Conservation (phyloP, 2,329 filamentous ascomycete species). For the Aspergillus persii region DNA sequence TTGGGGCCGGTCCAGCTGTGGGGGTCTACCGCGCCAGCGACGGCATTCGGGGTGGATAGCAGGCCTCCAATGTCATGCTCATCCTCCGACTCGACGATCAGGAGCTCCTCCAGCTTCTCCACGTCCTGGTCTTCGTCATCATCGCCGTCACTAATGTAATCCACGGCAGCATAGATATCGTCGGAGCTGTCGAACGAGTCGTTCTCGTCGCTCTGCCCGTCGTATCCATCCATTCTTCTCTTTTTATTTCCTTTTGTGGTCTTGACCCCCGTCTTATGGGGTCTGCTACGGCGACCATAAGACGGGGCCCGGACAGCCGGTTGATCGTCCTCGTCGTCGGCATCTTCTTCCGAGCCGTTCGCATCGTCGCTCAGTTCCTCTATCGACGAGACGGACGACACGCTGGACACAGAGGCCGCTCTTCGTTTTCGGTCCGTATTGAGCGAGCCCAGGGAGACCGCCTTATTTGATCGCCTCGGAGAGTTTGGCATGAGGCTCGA, state of each 20-base stretch:
- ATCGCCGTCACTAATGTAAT: slow-evolving; percentile 76
- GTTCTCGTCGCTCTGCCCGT: slow-evolving; percentile 28
- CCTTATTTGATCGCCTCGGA: slow-evolving; percentile 26
- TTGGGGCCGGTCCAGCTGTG: slow-evolving; percentile 56
- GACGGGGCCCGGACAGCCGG: slow-evolving; percentile 43
- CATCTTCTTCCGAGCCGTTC: slow-evolving; percentile 39
- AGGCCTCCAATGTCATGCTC: slow-evolving; percentile 26
- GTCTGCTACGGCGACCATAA: slow-evolving; percentile 35
- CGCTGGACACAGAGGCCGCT: slow-evolving; percentile 36
- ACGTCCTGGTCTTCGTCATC: slow-evolving; percentile 79
- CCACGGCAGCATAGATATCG: slow-evolving; percentile 73
- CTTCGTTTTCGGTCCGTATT: slow-evolving; percentile 33
- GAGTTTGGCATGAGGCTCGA: slow-evolving; percentile 22
- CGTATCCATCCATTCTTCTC: slow-evolving; percentile 33
- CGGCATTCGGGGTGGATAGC: slow-evolving; percentile 22
- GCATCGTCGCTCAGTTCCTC: slow-evolving; percentile 37
- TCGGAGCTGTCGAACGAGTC: slow-evolving; percentile 51
- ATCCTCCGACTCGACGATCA: slow-evolving; percentile 57
- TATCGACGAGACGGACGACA: slow-evolving; percentile 37
- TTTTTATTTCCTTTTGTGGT: slow-evolving; percentile 32
- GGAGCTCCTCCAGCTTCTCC: slow-evolving; percentile 72
- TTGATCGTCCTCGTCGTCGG: slow-evolving; percentile 45
- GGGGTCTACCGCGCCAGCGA: slow-evolving; percentile 5
- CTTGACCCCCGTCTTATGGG: slow-evolving; percentile 43
- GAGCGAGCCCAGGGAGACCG: slow-evolving; percentile 20